These are phyloP conservation scores for Calendula officinalis DNA, from an alignment of 129 eudicot species.

Conservation along the genomic window DNA sequence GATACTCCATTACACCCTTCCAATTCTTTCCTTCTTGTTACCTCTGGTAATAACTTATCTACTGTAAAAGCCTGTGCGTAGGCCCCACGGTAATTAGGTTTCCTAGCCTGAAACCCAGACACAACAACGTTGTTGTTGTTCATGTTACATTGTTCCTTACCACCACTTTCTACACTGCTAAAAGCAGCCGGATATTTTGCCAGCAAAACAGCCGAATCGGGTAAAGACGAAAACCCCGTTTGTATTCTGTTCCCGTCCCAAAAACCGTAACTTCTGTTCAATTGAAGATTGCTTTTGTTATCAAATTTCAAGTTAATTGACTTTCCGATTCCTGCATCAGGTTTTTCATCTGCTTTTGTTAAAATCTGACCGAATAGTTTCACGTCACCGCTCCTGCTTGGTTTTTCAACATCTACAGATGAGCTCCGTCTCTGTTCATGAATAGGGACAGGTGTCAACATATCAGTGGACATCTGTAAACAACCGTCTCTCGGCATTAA, in stretches of 20 bases:
- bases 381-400: slow-evolving; percentile 57
- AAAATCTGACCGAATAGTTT: slow-evolving; percentile 85
- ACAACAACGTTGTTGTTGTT: slow-evolving; percentile 10
- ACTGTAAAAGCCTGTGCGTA: slow-evolving; percentile 49
- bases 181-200: slow-evolving; percentile 82
- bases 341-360: slow-evolving; percentile 9
- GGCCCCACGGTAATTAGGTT: slow-evolving; percentile 6
- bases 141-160: slow-evolving; percentile 26
- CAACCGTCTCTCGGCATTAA: slow-evolving; percentile 26
- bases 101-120: slow-evolving; percentile 46
- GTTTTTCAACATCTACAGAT: slow-evolving; percentile 35
- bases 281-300: slow-evolving; percentile 17
- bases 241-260: slow-evolving; percentile 74
- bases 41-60: slow-evolving; percentile 37
- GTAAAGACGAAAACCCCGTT: slow-evolving; percentile 50
- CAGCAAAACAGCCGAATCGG: slow-evolving; percentile 66
- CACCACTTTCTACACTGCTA: slow-evolving; percentile 28
- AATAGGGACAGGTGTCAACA: slow-evolving; percentile 21
- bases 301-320: slow-evolving; percentile 38
- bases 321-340: slow-evolving; percentile 11
- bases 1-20: slow-evolving; percentile 42
- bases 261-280: slow-evolving; percentile 42
- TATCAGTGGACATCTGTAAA: slow-evolving; percentile 41
- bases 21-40: slow-evolving; percentile 48
- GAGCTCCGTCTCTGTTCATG: slow-evolving; percentile 40